Percentiles rank a stretch among this genome's conserved stretches.
These are phyloP conservation scores for Malus orientalis DNA, from an alignment of 306 rosid species.

Conservation along the genomic window DNA sequence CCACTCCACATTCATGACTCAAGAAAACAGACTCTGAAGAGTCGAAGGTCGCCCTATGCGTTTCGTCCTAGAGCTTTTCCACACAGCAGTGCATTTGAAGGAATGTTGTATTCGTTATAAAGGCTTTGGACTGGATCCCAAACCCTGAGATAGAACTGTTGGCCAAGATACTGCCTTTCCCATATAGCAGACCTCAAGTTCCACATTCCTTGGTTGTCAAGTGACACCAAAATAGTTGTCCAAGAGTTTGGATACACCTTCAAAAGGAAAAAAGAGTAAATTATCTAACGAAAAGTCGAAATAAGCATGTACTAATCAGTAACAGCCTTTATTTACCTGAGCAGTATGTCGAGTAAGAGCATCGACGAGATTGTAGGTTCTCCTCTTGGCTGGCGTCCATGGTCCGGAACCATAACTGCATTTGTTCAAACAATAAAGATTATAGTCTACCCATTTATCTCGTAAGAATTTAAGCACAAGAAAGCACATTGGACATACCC, in stretches of 20 bases:
- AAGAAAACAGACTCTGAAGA: not conserved
- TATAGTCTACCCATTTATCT: not conserved
- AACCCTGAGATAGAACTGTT: conserved; percentile 76
- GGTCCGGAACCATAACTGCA: conserved; percentile 67
- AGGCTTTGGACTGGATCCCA: conserved; percentile 57
- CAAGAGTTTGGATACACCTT: conserved; percentile 89
- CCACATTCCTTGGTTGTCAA: conserved; percentile 99
- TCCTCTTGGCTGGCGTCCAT: conserved; percentile 61
- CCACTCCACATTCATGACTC: conserved; percentile 25
- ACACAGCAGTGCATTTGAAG: conserved; percentile 61
- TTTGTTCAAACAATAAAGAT: conserved; percentile 19
- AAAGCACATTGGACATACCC: conserved; percentile 51
- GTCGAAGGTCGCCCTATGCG: conserved; percentile 6
- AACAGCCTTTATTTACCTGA: conserved; percentile 44
- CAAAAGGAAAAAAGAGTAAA: not conserved
- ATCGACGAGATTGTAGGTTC: conserved; percentile 66
- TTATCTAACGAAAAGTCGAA: not conserved
- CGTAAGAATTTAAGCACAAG: not conserved
- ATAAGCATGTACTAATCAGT: not conserved
- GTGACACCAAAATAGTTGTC: conserved; percentile 75
- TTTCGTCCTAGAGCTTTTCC: conserved; percentile 77
- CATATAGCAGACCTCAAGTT: conserved; percentile 84
- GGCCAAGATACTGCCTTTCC: conserved; percentile 96
- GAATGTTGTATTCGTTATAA: conserved; percentile 77
- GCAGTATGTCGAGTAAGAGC: conserved; percentile 88